phyloP scores from a whole-genome alignment of 495 filamentous ascomycete genomes.

The Penicillium atrosanguineum region DNA sequence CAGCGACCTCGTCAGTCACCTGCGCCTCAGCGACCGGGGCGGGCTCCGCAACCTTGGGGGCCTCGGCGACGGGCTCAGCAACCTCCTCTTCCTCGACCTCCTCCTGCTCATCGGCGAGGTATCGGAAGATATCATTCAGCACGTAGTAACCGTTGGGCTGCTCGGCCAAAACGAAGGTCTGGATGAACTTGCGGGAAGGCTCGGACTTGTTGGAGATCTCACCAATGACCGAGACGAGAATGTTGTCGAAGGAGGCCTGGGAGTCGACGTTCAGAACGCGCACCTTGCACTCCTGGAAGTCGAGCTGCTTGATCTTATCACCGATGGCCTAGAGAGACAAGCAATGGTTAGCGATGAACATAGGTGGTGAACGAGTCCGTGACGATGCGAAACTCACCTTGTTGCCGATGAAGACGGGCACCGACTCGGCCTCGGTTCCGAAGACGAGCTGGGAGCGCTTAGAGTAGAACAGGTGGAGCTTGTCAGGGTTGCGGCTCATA shows the following conservation, averaged over 20 bases:
- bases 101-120: slow-evolving; percentile 78
- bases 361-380: not conserved
- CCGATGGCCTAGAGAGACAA: slow-evolving; percentile 67
- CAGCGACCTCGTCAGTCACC: slow-evolving; percentile 33
- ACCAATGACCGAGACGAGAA: slow-evolving; percentile 95
- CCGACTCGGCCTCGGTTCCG: slow-evolving; percentile 82
- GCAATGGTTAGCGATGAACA: slow-evolving; percentile 1
- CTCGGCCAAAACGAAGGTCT: slow-evolving; percentile 97
- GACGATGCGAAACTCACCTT: slow-evolving; percentile 56
- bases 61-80: slow-evolving; percentile 38
- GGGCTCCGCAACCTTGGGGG: slow-evolving; percentile 25
- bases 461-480: slow-evolving; percentile 85
- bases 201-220: slow-evolving; percentile 92
- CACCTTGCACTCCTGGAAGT: slow-evolving; percentile 97
- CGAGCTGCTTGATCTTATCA: slow-evolving; percentile 85
- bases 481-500: slow-evolving; percentile 88
- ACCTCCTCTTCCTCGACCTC: slow-evolving; percentile 56
- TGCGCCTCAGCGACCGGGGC: slow-evolving; percentile 28
- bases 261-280: slow-evolving; percentile 97
- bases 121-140: slow-evolving; percentile 95
- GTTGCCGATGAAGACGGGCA: slow-evolving; percentile 78
- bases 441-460: slow-evolving; percentile 80
- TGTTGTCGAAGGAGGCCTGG: slow-evolving; percentile 85
- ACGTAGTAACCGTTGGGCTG: slow-evolving; percentile 98
- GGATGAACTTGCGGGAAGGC: slow-evolving; percentile 89